Base-by-base conservation (phyloP, 2,329 filamentous ascomycete species). In the Penicillium sp. region DNA sequence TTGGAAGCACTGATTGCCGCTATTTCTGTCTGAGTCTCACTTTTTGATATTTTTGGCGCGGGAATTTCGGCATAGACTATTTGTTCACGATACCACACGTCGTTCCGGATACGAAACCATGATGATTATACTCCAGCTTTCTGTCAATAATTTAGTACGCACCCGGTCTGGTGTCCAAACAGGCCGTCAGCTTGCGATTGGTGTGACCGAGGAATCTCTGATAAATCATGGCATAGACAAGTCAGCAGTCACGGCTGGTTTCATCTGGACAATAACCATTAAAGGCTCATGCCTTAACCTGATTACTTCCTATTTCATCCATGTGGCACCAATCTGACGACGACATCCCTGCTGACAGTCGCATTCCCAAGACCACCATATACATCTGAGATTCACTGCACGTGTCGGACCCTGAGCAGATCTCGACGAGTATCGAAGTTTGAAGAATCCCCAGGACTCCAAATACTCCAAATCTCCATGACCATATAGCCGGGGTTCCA, bases 1-100 rank as follows among this genome's bases (percentile, higher is more conserved):
- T 67, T 87, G 65, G 85, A 87, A 66, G 78, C 76, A 28, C 68
- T 88, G 24, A 79, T 88, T 49, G 85, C 80, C 23, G 83, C 82
- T 5, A 55, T 63, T 46, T 42, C 51, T 41, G 27, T 44, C 9
- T 46, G 28, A 47, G 37, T 37, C 8, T 9, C 7, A 10, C 9
- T 18, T 10, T 32, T 18, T 20, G 18, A 20, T 20, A 2, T 32
- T 32, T 1, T 9, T 5, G 24, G 24, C 24, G 3, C 26, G 26
- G 24, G 26, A 27, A 10, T 34, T 34, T 34, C 14, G 31, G 31
- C 31, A 18, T 34, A 34, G 14, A 34, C 31, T 34, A 34, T 20
- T 18, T 18, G 16, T 16, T 34, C 31, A 34, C 11, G 31, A 34
- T 34, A 34, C 31, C 31, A 34, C 14, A 16, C 11, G 11, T 18